Evolutionary conservation across 2,329 filamentous ascomycete species (phyloP), one percentile per base, ranked within the genome.

Genomic region (Hypoxylon sp.): DNA sequence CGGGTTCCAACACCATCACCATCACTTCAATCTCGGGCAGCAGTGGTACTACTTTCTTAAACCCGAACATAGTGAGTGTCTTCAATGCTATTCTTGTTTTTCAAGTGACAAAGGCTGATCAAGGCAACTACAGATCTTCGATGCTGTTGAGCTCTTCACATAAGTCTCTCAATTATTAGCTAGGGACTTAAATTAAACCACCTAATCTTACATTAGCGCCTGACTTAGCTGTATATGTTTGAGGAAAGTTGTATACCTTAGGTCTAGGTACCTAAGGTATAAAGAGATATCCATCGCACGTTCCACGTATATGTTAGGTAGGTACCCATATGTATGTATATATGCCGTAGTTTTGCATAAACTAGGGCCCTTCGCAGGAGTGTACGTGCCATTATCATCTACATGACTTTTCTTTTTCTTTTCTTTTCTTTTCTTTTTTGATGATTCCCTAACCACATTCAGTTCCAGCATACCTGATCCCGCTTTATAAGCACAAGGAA

Each of bases 1-100:
- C 79, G n/a, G 89, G 88, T 0, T 76, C 76, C 6, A 91, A 91
- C 70, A 89, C 85, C n/a, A 84, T 91, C 53, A 86, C 82, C 6
- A 86, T 91, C 62, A 81, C 75, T 43, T 83, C 85, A 28, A 77
- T 83, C 22, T 89, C 86, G 17, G 88, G 88, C 1, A 89, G 82
- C 71, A 80, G 80, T 8, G 87, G 87, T 0, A 76, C 74, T 20
- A 78, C 74, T 0, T 90, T 82, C 72, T 75, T 90, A 64, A 84
- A 80, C 56, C 87, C 88, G 2, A 41, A 41, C 17, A 17, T 41
- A 17, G 37, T 41, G n/a, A 41, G 37, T 41, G 37, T 19, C 13
- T n/a, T 19, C 37, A 5, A 2, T 41, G 6, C 6, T 47, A 17
- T 26, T 19, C n/a, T n/a, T n/a, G n/a, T n/a, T 2, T 17, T 44